A percentile compares a stretch with the other conserved stretches of the same genome.
These are phyloP conservation scores for Annulohypoxylon bovei DNA, from an alignment of 495 filamentous ascomycete genomes.

Conservation along the genomic window DNA sequence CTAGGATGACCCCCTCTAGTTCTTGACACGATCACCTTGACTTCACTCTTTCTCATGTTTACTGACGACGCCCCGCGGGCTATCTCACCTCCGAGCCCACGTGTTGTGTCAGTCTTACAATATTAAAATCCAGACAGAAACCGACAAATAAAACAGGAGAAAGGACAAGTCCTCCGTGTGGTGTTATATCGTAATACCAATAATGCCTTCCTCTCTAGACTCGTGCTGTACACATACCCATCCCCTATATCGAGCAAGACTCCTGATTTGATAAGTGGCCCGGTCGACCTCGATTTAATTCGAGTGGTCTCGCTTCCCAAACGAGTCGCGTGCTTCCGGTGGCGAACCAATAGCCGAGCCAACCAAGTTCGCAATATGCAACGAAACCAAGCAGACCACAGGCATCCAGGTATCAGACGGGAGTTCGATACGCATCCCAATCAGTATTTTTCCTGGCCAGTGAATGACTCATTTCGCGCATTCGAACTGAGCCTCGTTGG, in stretches of 20 bases:
- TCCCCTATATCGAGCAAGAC: constrained; percentile 1
- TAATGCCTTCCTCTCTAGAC: constrained; percentile 19
- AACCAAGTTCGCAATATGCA: background rate
- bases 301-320: background rate
- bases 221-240: constrained; percentile 7
- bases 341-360: background rate
- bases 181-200: constrained; percentile 36
- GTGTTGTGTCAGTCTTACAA: constrained; percentile 27
- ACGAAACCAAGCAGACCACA: background rate
- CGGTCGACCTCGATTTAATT: background rate
- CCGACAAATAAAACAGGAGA: constrained; percentile 37
- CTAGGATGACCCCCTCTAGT: constrained; percentile 25
- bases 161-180: constrained; percentile 28
- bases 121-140: constrained; percentile 45
- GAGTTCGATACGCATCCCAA: constrained; percentile 4
- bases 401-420: background rate
- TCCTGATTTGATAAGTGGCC: background rate
- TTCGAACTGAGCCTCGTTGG: background rate
- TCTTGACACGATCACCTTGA: constrained; percentile 28
- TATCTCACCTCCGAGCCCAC: constrained; percentile 16
- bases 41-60: constrained; percentile 26
- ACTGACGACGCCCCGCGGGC: constrained; percentile 16
- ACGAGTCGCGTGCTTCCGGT: background rate
- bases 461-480: background rate
- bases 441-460: background rate